Evolutionary conservation across 129 eudicot genomes (phyloP), one percentile per base, ranked within the genome.

Genomic region (Pittosporum tobira): DNA sequence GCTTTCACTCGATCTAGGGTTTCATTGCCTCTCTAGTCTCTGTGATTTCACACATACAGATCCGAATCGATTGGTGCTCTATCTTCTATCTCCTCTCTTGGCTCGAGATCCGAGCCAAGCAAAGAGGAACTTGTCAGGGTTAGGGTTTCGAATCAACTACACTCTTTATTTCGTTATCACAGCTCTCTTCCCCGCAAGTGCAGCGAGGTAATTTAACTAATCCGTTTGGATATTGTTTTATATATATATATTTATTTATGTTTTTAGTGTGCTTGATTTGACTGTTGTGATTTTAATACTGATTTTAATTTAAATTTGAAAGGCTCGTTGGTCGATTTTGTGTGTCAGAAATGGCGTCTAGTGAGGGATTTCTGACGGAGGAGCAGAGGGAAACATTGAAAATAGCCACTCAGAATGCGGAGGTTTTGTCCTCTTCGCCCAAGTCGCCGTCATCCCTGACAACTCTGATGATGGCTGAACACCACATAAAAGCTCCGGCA

Each of bases 101-200:
- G 88, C 83, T 85, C 89, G 89, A 84, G 89, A 81, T 85, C 89
- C 83, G 85, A 67, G 85, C 83, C 89, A 73, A 81, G 89, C 38
- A 65, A 74, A 75, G 84, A 67, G 65, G 75, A 63, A 59, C 27
- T 71, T 40, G 61, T 43, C 50, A n/a, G 54, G 37, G 38, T 60
- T 55, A 31, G 38, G 27, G 69, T 26, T 6, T 38, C 24, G 27
- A 40, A 26, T 51, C 69, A 23, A 40, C 66, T 66, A 56, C 67
- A 69, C 51, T 67, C 16, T 3, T 28, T 0, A 15, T 27, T 31
- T 42, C 22, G 14, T 28, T 18, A 5, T 64, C 47, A 31, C 11
- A 64, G 57, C 54, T 66, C 36, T 62, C 27, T 48, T 48, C 62
- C 48, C 55, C 34, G 38, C n/a, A n/a, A n/a, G 36, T 20, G 71